Base-by-base conservation (phyloP, 768 basidiomycete species). In the Termitomyces sp. region DNA sequence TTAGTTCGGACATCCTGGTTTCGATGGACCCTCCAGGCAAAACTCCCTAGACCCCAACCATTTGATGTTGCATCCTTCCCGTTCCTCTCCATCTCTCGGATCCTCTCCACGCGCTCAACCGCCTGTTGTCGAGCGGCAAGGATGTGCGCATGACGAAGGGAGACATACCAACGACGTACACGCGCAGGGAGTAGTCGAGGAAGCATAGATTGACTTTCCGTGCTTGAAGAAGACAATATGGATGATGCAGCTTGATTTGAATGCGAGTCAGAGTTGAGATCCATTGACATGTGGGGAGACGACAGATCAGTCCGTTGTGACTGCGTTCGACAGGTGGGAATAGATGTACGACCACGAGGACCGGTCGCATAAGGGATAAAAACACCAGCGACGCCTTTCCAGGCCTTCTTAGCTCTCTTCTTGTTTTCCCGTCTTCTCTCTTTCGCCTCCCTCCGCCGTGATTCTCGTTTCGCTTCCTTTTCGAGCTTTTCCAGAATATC, bases 1-100 rank as follows among this genome's bases (percentile, higher is more conserved):
- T 5, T 44, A 10, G 36, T 36, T 34, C 47, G 32, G 6, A 31
- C 48, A 36, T 55, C 34, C 22, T 56, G 46, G 2, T 57, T 68
- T 42, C 58, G 64, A 41, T 58, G 46, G 22, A 63, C 62, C 60
- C 69, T 62, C 75, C 76, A 76, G 14, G 73, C 85, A 69, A 85
- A 90, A 58, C 83, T 85, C 2, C 90, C 90, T 50, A 92, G 70
- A 0, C 86, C 88, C 90, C 91, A 92, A 1, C 87, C 88, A 65
- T 34, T 69, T 69, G 58, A 61, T 66, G 34, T 63, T 61, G 53
- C 68, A 65, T 61, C 70, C 8, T 50, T 46, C 42, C 61, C 69
- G 59, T 65, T 71, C 20, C 80, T 73, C 53, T 82, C 85, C 43
- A 86, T 76, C 63, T 82, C 81, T n/a, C 85, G 76, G 16, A 90